phyloP scores from a whole-genome alignment of 139 green algal species.

The Tetratostichococcus sp. region DNA sequence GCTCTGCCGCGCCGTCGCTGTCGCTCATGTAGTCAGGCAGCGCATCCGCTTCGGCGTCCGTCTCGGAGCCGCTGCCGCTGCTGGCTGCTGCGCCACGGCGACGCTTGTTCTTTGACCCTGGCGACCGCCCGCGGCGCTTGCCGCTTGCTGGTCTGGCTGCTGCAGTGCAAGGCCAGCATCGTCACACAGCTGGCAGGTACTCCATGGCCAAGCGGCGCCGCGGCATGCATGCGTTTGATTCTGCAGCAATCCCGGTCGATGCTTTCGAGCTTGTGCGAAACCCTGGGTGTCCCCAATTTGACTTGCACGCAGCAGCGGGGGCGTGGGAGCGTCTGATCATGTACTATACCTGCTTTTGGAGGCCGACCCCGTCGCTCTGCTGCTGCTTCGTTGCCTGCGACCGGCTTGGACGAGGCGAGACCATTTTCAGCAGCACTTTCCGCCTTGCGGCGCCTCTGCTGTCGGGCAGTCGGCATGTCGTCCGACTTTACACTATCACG shows the following conservation, averaged over 20 bases:
- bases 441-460: no score
- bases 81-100: no score
- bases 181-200: no score
- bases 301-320: no score
- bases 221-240: no score
- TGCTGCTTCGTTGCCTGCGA: neutral
- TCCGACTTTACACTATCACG: neutral
- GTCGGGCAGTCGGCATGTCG: no score
- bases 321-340: neutral
- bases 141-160: neutral
- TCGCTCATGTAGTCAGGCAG: neutral
- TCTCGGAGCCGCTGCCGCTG: neutral
- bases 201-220: no score
- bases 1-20: neutral
- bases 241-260: no score
- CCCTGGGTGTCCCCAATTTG: no score
- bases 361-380: no score
- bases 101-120: neutral
- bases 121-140: neutral
- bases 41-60: neutral
- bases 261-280: no score
- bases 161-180: no score
- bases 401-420: neutral
- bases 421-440: neutral
- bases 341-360: neutral